Evolutionary conservation across 2,329 filamentous ascomycete genomes (phyloP), one percentile per base, ranked within the genome.

Genomic region (Calonectria montana): DNA sequence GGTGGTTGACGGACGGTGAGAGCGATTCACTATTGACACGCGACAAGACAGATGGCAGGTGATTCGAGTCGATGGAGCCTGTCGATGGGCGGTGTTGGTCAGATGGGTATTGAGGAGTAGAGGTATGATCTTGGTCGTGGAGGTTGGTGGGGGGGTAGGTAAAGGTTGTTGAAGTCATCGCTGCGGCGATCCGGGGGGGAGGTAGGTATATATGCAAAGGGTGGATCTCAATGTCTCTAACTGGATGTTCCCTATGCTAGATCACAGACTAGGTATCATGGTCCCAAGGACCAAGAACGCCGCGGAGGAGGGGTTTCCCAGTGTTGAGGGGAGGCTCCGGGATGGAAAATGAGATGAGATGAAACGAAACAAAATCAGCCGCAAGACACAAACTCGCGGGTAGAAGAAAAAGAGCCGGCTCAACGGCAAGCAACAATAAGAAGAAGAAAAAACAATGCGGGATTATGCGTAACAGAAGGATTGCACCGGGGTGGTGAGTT

Each of bases 31-130:
- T 79, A 13, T 81, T 76, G 72, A 75, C 76, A 66, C 84, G 84
- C 68, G 87, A 86, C 69, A 87, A 84, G 72, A 83, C 83, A 37
- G 86, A 83, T 64, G 86, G 86, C 74, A 87, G 80, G 64, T 86
- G 80, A 75, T 82, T 82, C 67, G 83, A 80, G 74, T 83, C 81
- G 71, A 80, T 69, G 48, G 84, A 80, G 31, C 82, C 81, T 65
- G 81, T 76, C 66, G 81, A 76, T 37, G 73, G 64, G 18, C 69
- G 73, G 50, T 78, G 80, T 55, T 77, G 78, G 50, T 69, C 57
- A 37, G 74, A 66, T 73, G 71, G 71, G 65, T 73, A 81, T 79
- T 74, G 79, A 70, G 75, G 77, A 79, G 79, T 79, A 80, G 80
- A 82, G 65, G 71, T 73, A 53, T 75, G 77, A 68, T 80, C 74